These are phyloP conservation scores for Apiospora sp. DNA, from an alignment of 2,329 filamentous ascomycete genomes.

Conservation along the genomic window DNA sequence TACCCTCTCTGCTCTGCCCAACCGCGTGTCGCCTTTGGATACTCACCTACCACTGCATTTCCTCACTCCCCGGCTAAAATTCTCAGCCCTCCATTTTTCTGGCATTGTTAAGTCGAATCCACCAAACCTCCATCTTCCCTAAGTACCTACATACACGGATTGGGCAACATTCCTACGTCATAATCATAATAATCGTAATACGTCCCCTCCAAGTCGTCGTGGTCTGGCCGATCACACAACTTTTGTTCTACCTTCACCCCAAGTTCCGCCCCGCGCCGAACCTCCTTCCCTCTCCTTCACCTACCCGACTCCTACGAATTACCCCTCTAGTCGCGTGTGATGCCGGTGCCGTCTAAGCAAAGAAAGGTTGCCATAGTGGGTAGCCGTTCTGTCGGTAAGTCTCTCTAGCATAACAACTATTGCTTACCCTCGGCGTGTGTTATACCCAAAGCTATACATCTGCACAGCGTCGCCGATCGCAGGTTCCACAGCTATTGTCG, in stretches of 20 bases:
- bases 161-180: slow-evolving; percentile 29
- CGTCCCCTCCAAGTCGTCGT: slow-evolving; percentile 19
- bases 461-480: neutral
- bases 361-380: slow-evolving; percentile 96
- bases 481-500: neutral
- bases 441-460: neutral
- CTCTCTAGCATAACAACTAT: neutral
- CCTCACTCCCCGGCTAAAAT: slow-evolving; percentile 12
- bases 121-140: slow-evolving; percentile 1
- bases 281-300: neutral
- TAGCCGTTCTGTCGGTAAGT: slow-evolving; percentile 80
- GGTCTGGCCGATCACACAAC: slow-evolving; percentile 25
- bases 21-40: slow-evolving; percentile 7
- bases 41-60: neutral
- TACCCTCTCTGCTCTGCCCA: neutral
- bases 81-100: slow-evolving; percentile 17
- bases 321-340: slow-evolving; percentile 41
- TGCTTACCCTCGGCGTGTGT: neutral
- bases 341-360: slow-evolving; percentile 81
- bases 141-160: neutral
- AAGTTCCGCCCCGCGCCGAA: slow-evolving; percentile 8
- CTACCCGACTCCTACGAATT: neutral
- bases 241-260: slow-evolving; percentile 26
- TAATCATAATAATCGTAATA: slow-evolving; percentile 26
- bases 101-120: slow-evolving; percentile 12